phyloP scores from a whole-genome alignment of 495 filamentous ascomycete genomes.

The Choiromyces venosus region DNA sequence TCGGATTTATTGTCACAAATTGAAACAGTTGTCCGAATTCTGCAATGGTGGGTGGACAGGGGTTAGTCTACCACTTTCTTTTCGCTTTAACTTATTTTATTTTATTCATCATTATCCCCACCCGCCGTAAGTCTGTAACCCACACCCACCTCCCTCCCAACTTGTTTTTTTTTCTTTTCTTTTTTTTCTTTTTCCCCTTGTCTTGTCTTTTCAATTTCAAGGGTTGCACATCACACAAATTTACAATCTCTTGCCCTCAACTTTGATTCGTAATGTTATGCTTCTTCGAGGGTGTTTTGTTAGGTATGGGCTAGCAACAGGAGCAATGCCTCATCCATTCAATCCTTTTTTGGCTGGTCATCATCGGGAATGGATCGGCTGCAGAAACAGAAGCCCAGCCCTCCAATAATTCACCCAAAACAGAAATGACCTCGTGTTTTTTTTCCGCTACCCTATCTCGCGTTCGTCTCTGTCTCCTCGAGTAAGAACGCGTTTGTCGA shows the following conservation, averaged over 20 bases:
- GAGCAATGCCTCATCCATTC: no score
- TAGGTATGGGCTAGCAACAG: background rate
- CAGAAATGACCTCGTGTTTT: constrained; percentile 4
- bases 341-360: background rate
- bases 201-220: background rate
- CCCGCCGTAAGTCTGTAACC: no score
- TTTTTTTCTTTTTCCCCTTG: no score
- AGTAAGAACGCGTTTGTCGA: background rate
- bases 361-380: background rate
- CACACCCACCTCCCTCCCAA: background rate
- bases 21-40: constrained; percentile 20
- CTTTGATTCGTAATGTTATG: background rate
- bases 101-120: no score
- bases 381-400: background rate
- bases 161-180: background rate
- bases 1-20: constrained; percentile 31
- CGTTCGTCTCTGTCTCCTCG: background rate
- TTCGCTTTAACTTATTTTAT: background rate
- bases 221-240: background rate
- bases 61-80: background rate
- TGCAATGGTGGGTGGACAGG: background rate
- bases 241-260: background rate
- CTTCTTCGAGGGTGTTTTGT: background rate
- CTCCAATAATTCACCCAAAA: background rate
- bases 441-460: background rate